Evolutionary conservation across 768 basidiomycete species (phyloP).

Genomic region (Mycena indigotica): DNA sequence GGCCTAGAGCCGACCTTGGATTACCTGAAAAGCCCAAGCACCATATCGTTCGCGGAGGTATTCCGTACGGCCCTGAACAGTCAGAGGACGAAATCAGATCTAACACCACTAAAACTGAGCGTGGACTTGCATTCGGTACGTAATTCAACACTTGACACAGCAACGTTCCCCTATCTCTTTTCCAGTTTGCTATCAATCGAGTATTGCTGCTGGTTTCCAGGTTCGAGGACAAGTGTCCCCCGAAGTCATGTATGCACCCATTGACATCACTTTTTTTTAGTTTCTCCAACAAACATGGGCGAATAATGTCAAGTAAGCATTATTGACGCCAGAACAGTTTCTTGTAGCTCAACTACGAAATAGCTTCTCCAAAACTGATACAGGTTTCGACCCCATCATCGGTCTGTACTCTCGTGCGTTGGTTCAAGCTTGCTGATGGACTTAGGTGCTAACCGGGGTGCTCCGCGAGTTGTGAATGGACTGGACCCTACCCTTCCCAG

Average conservation of each 20-base stretch:
- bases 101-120: slow-evolving; percentile 3
- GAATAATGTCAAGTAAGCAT: slow-evolving; percentile 28
- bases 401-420: slow-evolving; percentile 7
- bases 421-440: not conserved
- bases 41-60: slow-evolving; percentile 29
- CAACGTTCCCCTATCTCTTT: not conserved
- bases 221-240: slow-evolving; percentile 27
- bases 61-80: not conserved
- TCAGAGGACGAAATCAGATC: slow-evolving; percentile 2
- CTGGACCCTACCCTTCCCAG: slow-evolving; percentile 8
- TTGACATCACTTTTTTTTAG: not conserved
- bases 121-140: slow-evolving; percentile 17
- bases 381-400: slow-evolving; percentile 53
- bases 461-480: slow-evolving; percentile 7
- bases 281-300: slow-evolving; percentile 36
- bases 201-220: slow-evolving; percentile 42
- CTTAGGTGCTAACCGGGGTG: slow-evolving; percentile 29
- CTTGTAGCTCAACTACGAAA: slow-evolving; percentile 32
- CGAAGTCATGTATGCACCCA: not conserved
- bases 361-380: not conserved
- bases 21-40: slow-evolving; percentile 18
- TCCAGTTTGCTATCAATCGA: slow-evolving; percentile 41
- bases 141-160: not conserved
- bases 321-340: slow-evolving; percentile 28
- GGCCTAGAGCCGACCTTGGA: slow-evolving; percentile 28